A percentile compares a stretch with the other conserved stretches of the same genome.
phyloP scores from a whole-genome alignment of 139 green algal genomes.

The Coccomyxa sp. region DNA sequence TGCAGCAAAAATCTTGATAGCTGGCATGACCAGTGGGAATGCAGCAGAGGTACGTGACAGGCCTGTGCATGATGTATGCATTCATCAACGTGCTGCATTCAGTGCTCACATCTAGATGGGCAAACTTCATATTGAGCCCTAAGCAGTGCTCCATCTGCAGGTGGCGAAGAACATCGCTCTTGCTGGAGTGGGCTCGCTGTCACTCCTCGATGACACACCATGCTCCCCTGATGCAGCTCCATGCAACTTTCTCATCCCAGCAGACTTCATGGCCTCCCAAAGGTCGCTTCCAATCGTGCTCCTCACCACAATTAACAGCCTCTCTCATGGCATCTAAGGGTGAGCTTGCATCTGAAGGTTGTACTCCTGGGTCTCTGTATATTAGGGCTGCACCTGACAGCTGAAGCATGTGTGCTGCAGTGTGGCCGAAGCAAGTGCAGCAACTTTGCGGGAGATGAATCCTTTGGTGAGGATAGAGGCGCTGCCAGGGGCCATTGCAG shows the following conservation, averaged over 20 bases:
- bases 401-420: slow-evolving; percentile 18
- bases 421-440: slow-evolving; percentile 51
- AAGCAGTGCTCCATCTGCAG: slow-evolving; percentile 32
- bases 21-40: slow-evolving; percentile 46
- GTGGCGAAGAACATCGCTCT: slow-evolving; percentile 90
- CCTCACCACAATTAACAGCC: not conserved
- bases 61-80: not conserved
- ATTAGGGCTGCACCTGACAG: too few relatives aligned
- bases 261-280: slow-evolving; percentile 4
- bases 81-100: not conserved
- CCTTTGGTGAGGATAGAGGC: slow-evolving; percentile 66
- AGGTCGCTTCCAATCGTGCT: slow-evolving; percentile 15
- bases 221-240: not conserved
- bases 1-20: slow-evolving; percentile 55
- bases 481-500: slow-evolving; percentile 13
- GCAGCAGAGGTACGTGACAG: slow-evolving; percentile 60
- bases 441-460: slow-evolving; percentile 83
- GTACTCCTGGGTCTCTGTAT: too few relatives aligned
- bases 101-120: too few relatives aligned
- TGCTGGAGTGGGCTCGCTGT: slow-evolving; percentile 74
- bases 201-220: slow-evolving; percentile 56
- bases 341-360: not conserved
- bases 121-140: too few relatives aligned
- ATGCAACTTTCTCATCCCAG: slow-evolving; percentile 71
- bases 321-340: not conserved